Conservation (phyloP, 2,329 filamentous ascomycete genomes). For the Phaeophleospora eucalypticola region DNA sequence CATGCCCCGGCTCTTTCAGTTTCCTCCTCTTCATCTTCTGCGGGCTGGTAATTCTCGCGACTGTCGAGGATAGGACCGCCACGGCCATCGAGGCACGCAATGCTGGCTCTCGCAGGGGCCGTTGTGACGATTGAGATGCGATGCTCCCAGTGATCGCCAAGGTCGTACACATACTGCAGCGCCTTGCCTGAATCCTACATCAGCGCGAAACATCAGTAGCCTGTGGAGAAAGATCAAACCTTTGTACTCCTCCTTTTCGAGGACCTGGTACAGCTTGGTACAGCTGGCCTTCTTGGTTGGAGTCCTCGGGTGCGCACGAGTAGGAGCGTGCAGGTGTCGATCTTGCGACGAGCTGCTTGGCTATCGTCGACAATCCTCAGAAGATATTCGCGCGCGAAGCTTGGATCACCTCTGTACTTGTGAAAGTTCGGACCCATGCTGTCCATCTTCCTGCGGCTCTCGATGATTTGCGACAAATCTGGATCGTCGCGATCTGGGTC, state of each 20-base stretch:
- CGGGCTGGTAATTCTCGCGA: too few species aligned
- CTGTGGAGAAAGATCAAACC: not conserved
- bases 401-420: not conserved
- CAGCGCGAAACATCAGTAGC: not conserved
- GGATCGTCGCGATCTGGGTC: not conserved
- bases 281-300: not conserved
- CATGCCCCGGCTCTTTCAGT: too few species aligned
- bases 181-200: not conserved
- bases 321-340: too few species aligned
- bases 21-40: too few species aligned
- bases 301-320: too few species aligned
- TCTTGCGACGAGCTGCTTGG: too few species aligned
- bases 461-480: not conserved
- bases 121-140: not conserved
- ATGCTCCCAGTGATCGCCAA: not conserved
- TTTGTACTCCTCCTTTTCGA: not conserved
- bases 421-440: not conserved
- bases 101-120: not conserved
- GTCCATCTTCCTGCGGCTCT: not conserved
- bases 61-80: not conserved
- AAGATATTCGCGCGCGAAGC: too few species aligned
- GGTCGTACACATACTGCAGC: not conserved
- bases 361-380: too few species aligned
- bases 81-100: not conserved
- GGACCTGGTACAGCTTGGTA: not conserved